Base-by-base conservation (phyloP, 2,329 filamentous ascomycete genomes). In the Epicoccum sorghinum region DNA sequence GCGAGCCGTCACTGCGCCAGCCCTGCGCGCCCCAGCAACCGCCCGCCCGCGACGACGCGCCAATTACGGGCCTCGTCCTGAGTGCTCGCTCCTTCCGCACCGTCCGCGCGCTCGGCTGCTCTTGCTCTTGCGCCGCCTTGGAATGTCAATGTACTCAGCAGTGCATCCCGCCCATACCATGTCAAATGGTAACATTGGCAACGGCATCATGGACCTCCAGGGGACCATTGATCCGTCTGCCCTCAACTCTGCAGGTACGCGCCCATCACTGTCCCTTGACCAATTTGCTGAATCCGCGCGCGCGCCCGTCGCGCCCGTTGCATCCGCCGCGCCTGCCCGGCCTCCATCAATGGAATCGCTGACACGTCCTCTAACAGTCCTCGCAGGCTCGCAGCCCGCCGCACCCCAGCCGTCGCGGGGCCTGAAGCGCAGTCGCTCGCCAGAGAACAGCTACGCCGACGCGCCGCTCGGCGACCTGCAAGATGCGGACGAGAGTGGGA, bases 71-170 rank as follows among this genome's bases (percentile, higher is more conserved):
- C 41, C n/a, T 37, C 46, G 8, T 32, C 9, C 25, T 56, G 47
- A 54, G 46, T 70, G 65, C 64, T 55, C 71, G 65, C 64, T 55
- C 64, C 48, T 53, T 59, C 56, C 53, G 60, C 57, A 55, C 65
- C 58, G 59, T 55, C 63, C 60, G 65, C 62, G 60, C 66, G 62
- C 67, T 61, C 65, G 69, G 65, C 64, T 60, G 67, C 67, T 69
- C 57, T 62, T 60, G 67, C 67, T 69, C 57, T 62, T 62, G 70
- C 68, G 67, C 63, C 71, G 67, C 60, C 51, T 27, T 65, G 70
- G 68, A 66, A 76, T 76, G 73, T 76, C 67, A 66, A 76, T 76
- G 73, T 76, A 74, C 70, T 74, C 72, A 38, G 73, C 72, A 38
- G 73, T 75, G 67, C 74, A 60, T 50, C 71, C 72, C 51, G 66